phyloP scores from a whole-genome alignment of 1,284 basidiomycete genomes.

The Cutaneotrichosporon sp. region DNA sequence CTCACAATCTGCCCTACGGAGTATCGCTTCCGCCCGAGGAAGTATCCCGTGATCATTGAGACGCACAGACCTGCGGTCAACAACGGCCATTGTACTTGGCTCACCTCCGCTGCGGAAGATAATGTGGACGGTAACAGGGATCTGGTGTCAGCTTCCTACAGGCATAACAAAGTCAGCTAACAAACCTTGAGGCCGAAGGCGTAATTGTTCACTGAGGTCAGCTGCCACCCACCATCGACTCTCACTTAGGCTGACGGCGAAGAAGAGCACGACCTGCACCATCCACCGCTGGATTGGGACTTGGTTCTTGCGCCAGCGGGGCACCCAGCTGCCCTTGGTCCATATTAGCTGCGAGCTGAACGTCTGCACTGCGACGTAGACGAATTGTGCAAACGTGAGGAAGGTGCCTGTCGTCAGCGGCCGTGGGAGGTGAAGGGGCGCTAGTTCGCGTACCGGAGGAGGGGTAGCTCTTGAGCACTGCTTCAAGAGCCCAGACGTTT shows the following conservation, averaged over 20 bases:
- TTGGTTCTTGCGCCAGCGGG: conserved; percentile 50
- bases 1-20: conserved; percentile 57
- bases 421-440: neutral
- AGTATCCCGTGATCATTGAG: conserved; percentile 46
- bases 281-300: conserved; percentile 73
- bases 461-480: conserved; percentile 62
- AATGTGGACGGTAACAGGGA: conserved; percentile 90
- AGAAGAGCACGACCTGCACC: conserved; percentile 77
- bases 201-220: conserved; percentile 67
- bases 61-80: conserved; percentile 43
- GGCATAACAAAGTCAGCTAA: neutral
- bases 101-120: conserved; percentile 89
- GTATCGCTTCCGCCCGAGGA: conserved; percentile 57
- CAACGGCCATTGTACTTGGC: conserved; percentile 41
- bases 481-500: conserved; percentile 52
- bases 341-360: conserved; percentile 37
- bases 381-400: conserved; percentile 79
- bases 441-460: conserved; percentile 56
- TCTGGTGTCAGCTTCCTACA: conserved; percentile 48
- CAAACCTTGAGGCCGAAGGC: conserved; percentile 65
- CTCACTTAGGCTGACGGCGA: conserved; percentile 59
- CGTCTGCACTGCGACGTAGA: conserved; percentile 60
- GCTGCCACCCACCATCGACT: neutral
- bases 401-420: conserved; percentile 59
- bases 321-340: conserved; percentile 12